These are phyloP conservation scores for Fomitopsis schrenkii DNA, from an alignment of 1,284 basidiomycete genomes.

Conservation along the genomic window DNA sequence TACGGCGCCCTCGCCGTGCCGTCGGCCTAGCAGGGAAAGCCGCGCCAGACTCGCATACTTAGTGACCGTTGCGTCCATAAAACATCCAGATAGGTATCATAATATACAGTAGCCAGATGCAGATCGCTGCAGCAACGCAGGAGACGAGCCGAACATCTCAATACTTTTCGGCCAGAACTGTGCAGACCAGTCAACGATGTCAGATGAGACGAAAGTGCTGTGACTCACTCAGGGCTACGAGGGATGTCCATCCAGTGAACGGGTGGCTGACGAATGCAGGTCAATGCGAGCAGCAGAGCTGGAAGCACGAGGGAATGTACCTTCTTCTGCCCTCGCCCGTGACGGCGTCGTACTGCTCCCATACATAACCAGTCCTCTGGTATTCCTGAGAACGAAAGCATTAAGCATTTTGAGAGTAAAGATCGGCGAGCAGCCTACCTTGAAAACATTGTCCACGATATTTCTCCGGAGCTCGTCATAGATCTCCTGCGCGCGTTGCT, in stretches of 20 bases:
- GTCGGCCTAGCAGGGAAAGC: too few species aligned
- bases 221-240: conserved; percentile 70
- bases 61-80: neutral
- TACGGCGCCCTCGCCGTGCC: too few species aligned
- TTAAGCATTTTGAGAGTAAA: neutral
- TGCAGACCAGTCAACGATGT: conserved; percentile 7
- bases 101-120: neutral
- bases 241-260: conserved; percentile 91
- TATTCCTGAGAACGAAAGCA: conserved; percentile 63
- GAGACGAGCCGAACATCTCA: conserved; percentile 12
- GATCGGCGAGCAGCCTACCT: conserved; percentile 40
- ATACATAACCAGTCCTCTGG: conserved; percentile 87
- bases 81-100: neutral
- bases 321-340: conserved; percentile 84
- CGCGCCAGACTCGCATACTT: too few species aligned
- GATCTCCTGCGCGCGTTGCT: conserved; percentile 68
- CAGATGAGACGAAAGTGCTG: conserved; percentile 10
- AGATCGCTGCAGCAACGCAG: neutral
- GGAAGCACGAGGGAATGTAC: conserved; percentile 34
- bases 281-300: conserved; percentile 6
- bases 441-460: conserved; percentile 82
- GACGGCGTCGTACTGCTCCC: conserved; percentile 91
- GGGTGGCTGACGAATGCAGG: conserved; percentile 60
- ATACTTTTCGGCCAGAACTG: conserved; percentile 44
- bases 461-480: conserved; percentile 80